phyloP scores from a whole-genome alignment of 441 rosid genomes.

The Gossypium schwendimanii region DNA sequence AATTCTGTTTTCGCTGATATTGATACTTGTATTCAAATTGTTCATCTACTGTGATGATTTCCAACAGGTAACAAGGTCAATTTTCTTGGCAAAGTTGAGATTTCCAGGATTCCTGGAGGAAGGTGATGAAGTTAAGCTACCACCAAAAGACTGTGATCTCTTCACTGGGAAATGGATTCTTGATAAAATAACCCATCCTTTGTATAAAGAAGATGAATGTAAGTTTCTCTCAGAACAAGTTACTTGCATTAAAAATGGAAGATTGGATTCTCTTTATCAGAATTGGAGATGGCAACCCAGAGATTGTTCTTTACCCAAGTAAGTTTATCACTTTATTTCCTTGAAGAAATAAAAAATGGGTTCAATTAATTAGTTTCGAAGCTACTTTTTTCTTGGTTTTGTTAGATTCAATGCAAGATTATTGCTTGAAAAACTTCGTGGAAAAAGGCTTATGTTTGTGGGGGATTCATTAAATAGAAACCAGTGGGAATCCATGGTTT shows the following conservation, averaged over 20 bases:
- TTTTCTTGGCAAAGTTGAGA: background rate
- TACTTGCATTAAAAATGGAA: constrained; percentile 45
- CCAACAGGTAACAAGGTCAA: background rate
- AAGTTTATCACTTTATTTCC: constrained; percentile 10
- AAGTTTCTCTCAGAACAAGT: constrained; percentile 34
- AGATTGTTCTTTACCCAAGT: constrained; percentile 51
- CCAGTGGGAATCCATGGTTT: constrained; percentile 94
- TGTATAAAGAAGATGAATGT: constrained; percentile 46
- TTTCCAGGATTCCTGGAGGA: constrained; percentile 25
- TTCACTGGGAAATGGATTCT: constrained; percentile 54
- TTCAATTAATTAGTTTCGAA: background rate
- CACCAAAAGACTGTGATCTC: constrained; percentile 43
- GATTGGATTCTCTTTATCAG: constrained; percentile 41
- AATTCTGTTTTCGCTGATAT: background rate
- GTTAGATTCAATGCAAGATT: constrained; percentile 55
- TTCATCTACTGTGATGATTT: background rate
- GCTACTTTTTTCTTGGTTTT: background rate
- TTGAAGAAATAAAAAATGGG: background rate
- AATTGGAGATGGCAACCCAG: constrained; percentile 60
- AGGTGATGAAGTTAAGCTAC: constrained; percentile 44
- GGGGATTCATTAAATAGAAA: constrained; percentile 85
- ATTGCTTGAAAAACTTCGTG: constrained; percentile 60
- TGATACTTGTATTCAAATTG: background rate
- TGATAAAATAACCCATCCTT: constrained; percentile 40
- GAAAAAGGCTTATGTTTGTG: constrained; percentile 89